A percentile compares a stretch with the other conserved stretches of the same genome.
phyloP scores from a whole-genome alignment of 768 basidiomycete species.

The Exidia glandulosa region DNA sequence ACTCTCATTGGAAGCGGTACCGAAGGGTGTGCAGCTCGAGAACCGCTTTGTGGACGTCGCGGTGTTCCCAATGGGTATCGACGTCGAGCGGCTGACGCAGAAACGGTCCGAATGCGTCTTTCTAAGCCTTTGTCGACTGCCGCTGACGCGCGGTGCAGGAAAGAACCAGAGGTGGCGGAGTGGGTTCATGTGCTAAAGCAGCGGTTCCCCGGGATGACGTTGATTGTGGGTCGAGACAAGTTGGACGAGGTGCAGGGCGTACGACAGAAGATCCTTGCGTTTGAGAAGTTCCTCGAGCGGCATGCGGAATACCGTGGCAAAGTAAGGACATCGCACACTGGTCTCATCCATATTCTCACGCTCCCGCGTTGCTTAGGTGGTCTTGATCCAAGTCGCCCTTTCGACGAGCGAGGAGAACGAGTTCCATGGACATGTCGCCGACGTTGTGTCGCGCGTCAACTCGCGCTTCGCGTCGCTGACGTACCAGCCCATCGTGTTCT shows the following conservation, averaged over 20 bases:
- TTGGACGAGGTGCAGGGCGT: constrained; percentile 83
- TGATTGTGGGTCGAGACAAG: constrained; percentile 83
- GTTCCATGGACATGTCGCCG: constrained; percentile 58
- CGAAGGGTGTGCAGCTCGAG: constrained; percentile 67
- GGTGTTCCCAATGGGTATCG: constrained; percentile 87
- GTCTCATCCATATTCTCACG: no score
- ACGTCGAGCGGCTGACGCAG: constrained; percentile 54
- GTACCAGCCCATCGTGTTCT: constrained; percentile 78
- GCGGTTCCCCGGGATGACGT: constrained; percentile 75
- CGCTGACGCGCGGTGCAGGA: constrained; percentile 26
- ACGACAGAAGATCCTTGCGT: constrained; percentile 71
- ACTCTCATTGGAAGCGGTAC: constrained; percentile 66
- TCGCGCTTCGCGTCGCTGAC: constrained; percentile 65
- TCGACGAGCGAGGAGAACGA: constrained; percentile 74
- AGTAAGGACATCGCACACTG: no score
- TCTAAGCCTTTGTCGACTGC: not conserved
- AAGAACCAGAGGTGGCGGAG: constrained; percentile 66
- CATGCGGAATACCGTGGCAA: constrained; percentile 73
- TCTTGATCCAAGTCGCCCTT: constrained; percentile 80
- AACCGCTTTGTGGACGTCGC: constrained; percentile 70
- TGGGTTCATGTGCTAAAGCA: constrained; percentile 71
- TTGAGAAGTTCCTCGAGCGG: constrained; percentile 70
- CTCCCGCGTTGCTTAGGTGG: constrained; percentile 45
- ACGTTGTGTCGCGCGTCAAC: constrained; percentile 71
- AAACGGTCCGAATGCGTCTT: constrained; percentile 39